Conservation (phyloP, 106 monocot species). For the Ottelia alismoides region DNA sequence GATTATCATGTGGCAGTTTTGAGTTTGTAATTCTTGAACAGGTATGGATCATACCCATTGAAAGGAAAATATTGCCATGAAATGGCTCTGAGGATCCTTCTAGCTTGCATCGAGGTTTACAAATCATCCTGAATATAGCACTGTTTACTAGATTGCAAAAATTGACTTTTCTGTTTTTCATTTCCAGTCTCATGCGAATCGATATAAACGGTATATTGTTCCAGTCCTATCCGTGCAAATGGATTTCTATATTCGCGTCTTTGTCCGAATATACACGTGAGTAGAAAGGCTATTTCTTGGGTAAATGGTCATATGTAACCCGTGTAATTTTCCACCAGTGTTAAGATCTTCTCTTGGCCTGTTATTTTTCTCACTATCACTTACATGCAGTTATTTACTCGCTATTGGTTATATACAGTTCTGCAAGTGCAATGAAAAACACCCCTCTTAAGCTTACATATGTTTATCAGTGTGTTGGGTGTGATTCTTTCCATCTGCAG, state of each 20-base stretch:
- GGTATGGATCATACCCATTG: constrained; percentile 87
- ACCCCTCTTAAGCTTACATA: constrained; percentile 84
- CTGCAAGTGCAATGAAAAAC: constrained; percentile 74
- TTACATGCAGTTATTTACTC: too few species aligned
- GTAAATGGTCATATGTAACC: not conserved
- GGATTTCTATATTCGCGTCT: constrained; percentile 97
- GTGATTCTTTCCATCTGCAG: constrained; percentile 95
- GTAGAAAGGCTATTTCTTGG: not conserved
- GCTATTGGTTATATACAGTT: constrained; percentile 28
- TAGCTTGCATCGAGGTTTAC: constrained; percentile 88
- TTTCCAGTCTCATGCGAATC: constrained; percentile 92
- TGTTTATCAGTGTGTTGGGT: constrained; percentile 86
- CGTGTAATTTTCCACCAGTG: not conserved
- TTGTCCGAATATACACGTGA: constrained; percentile 92
- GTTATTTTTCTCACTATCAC: not conserved
- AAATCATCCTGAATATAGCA: not conserved
- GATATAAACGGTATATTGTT: constrained; percentile 91
- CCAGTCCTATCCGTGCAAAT: constrained; percentile 88
- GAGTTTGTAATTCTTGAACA: constrained; percentile 7
- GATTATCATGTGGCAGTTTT: not conserved
- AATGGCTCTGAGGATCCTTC: constrained; percentile 92
- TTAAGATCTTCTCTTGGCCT: not conserved
- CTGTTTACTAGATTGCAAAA: not conserved
- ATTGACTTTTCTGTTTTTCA: constrained; percentile 4
- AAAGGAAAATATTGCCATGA: constrained; percentile 97